phyloP scores from a whole-genome alignment of 176 grass and related monocot species.

The Poa pratensis region DNA sequence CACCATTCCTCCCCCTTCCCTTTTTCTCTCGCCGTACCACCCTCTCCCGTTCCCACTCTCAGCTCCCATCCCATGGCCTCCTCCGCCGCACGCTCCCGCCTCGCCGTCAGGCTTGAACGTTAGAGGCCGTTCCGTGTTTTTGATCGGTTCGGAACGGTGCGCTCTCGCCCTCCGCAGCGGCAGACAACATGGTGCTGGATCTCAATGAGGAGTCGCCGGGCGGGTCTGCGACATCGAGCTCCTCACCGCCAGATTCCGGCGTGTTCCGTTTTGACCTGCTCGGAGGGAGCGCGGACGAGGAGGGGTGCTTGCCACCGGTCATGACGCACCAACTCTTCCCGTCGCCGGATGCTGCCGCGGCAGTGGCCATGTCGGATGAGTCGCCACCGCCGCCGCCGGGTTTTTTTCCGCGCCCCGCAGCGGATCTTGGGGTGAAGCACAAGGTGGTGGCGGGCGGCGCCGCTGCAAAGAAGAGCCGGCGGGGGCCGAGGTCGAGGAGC shows the following conservation, averaged over 20 bases:
- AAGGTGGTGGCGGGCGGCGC: not conserved
- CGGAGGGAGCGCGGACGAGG: constrained; percentile 39
- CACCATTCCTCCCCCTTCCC: constrained; percentile 16
- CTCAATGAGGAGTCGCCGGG: constrained; percentile 72
- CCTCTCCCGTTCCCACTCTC: not conserved
- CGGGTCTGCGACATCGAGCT: constrained; percentile 41
- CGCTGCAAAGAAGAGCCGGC: constrained; percentile 79
- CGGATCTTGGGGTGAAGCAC: constrained; percentile 24
- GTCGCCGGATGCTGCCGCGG: not conserved
- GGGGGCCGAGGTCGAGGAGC: constrained; percentile 83
- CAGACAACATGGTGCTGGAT: constrained; percentile 67
- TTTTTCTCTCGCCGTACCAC: not conserved
- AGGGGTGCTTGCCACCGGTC: not conserved
- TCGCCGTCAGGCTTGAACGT: not conserved
- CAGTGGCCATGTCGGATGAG: not conserved
- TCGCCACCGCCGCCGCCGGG: not conserved
- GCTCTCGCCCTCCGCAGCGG: not conserved
- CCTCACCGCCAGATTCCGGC: constrained; percentile 18
- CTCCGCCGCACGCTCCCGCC: not conserved
- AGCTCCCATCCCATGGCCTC: not conserved
- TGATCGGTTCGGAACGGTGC: not conserved
- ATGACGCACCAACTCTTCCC: constrained; percentile 80
- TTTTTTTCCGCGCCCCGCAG: not conserved
- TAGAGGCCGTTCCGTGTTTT: not conserved
- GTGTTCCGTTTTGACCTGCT: constrained; percentile 55